phyloP scores from a whole-genome alignment of 2,329 filamentous ascomycete species.

The Aspergillus clavatus region DNA sequence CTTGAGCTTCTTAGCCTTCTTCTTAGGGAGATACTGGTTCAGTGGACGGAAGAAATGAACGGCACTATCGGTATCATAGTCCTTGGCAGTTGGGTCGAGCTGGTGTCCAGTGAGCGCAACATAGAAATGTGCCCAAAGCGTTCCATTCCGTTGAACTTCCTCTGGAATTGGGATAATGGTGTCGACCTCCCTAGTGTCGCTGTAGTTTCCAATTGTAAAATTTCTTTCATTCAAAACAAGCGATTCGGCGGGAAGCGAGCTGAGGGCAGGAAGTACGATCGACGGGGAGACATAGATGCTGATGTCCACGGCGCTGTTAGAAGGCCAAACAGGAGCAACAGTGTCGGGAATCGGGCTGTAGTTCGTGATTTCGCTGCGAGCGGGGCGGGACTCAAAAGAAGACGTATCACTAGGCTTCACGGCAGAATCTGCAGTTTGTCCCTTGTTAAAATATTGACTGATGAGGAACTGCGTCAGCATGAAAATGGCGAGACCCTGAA shows the following conservation, averaged over 20 bases:
- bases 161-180: conserved; percentile 72
- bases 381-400: conserved; percentile 61
- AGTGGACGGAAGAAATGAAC: conserved; percentile 80
- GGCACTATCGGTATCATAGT: conserved; percentile 70
- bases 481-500: conserved; percentile 58
- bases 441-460: conserved; percentile 48
- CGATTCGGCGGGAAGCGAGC: conserved; percentile 59
- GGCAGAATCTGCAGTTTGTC: conserved; percentile 21
- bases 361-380: conserved; percentile 34
- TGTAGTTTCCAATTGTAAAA: conserved; percentile 74
- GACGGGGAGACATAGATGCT: conserved; percentile 77
- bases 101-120: conserved; percentile 69
- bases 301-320: conserved; percentile 74
- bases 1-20: conserved; percentile 80
- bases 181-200: conserved; percentile 71
- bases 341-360: conserved; percentile 55
- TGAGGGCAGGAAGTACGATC: conserved; percentile 60
- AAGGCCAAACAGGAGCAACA: conserved; percentile 85
- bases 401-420: conserved; percentile 47
- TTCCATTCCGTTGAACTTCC: conserved; percentile 83
- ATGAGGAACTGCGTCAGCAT: conserved; percentile 55
- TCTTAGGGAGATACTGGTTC: conserved; percentile 86
- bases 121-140: conserved; percentile 92
- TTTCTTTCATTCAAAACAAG: conserved; percentile 74
- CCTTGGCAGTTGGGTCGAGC: conserved; percentile 67